phyloP scores from a whole-genome alignment of 768 basidiomycete genomes.

The Trametes gibbosa region DNA sequence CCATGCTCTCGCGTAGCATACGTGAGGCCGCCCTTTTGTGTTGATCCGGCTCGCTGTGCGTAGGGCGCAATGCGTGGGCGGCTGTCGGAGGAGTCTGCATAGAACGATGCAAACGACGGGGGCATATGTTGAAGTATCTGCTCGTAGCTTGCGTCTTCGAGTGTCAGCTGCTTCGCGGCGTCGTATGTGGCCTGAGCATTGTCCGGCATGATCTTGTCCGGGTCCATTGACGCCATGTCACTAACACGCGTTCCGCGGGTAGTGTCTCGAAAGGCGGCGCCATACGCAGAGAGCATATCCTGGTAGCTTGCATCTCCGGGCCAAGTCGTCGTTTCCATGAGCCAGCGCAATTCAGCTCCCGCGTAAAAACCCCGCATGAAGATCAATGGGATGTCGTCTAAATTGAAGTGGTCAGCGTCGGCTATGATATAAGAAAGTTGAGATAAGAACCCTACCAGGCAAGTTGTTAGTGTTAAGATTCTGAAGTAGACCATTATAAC shows the following conservation, averaged over 20 bases:
- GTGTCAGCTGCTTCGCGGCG: neutral
- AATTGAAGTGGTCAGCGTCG: neutral
- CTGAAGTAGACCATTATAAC: conserved; percentile 28
- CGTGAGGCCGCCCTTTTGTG: neutral
- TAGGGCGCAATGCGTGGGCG: neutral
- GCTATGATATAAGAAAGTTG: neutral
- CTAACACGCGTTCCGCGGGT: neutral
- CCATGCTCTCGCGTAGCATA: neutral
- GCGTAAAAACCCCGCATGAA: conserved; percentile 1
- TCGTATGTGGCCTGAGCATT: neutral
- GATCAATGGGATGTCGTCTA: neutral
- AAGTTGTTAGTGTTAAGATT: conserved; percentile 23
- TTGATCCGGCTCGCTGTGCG: neutral
- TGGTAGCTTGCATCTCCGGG: neutral
- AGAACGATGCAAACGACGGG: neutral
- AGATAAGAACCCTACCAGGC: neutral
- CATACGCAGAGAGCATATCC: neutral
- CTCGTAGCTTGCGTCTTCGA: neutral
- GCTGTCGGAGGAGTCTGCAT: neutral
- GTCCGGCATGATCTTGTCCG: neutral
- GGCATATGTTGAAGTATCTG: neutral
- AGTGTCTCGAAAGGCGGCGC: neutral
- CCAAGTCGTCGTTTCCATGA: neutral
- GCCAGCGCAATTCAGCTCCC: neutral
- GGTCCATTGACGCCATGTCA: neutral